Conservation (phyloP, 1,284 basidiomycete genomes). For the Heimioporus punctisporus region DNA sequence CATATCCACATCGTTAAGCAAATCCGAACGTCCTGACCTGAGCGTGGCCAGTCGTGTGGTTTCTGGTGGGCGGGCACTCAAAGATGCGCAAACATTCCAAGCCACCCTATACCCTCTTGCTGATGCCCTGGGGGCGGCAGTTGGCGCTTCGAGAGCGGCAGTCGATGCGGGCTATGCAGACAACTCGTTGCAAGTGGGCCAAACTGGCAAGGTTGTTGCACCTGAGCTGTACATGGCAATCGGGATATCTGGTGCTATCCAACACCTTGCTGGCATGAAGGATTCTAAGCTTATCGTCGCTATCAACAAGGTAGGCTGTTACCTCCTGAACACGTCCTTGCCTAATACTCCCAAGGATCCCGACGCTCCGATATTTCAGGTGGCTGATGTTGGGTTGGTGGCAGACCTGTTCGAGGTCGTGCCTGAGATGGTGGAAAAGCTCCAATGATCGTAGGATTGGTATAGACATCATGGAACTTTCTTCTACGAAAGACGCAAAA, state of each 20-base stretch:
- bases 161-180: conserved; percentile 99
- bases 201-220: conserved; percentile 97
- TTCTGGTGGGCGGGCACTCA: conserved; percentile 95
- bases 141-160: conserved; percentile 97
- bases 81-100: conserved; percentile 94
- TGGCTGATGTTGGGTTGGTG: conserved; percentile 95
- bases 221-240: conserved; percentile 97
- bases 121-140: conserved; percentile 92
- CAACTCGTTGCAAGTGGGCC: conserved; percentile 98
- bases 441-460: conserved; percentile 51
- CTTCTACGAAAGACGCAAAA: not conserved
- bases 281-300: conserved; percentile 99
- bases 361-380: conserved; percentile 99
- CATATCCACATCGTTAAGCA: conserved; percentile 83
- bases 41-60: conserved; percentile 89
- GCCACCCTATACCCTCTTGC: conserved; percentile 88
- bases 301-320: conserved; percentile 83
- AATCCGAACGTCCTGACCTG: conserved; percentile 95
- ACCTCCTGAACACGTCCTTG: not conserved
- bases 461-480: not conserved
- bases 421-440: conserved; percentile 85
- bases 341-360: conserved; percentile 66
- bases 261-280: conserved; percentile 99
- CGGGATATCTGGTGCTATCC: conserved; percentile 97
- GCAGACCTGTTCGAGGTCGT: conserved; percentile 91